These are phyloP conservation scores for Vigna radiata DNA, from an alignment of 306 rosid genomes.

Conservation along the genomic window DNA sequence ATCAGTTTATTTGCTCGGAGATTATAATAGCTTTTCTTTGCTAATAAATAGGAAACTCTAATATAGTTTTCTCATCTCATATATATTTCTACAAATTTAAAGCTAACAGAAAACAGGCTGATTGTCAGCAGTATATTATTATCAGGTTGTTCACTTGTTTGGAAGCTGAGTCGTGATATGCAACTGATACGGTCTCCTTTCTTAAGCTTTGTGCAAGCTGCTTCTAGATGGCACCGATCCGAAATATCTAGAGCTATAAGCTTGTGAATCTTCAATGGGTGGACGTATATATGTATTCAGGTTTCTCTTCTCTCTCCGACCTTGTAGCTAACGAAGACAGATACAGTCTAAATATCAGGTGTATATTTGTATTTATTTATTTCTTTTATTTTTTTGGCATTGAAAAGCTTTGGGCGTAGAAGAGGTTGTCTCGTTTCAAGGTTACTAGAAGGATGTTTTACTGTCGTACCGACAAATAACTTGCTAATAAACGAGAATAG, in stretches of 20 bases:
- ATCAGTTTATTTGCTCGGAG: background rate
- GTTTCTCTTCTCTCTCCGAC: slow-evolving; percentile 24
- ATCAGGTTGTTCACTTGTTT: slow-evolving; percentile 7
- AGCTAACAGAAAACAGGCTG: background rate
- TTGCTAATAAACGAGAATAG: too few species aligned
- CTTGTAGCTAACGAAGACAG: slow-evolving; percentile 9
- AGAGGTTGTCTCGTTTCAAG: slow-evolving; percentile 23
- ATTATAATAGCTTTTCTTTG: background rate
- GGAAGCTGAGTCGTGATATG: too few species aligned
- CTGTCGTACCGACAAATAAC: background rate
- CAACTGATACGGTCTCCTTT: too few species aligned
- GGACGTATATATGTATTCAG: background rate
- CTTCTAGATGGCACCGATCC: slow-evolving; percentile 22
- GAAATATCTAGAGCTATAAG: background rate
- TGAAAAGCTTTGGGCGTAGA: background rate
- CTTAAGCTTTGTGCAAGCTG: background rate
- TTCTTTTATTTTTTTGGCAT: background rate
- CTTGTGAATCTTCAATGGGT: slow-evolving; percentile 16
- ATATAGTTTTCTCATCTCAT: background rate
- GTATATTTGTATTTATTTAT: background rate
- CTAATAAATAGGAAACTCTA: slow-evolving; percentile 3
- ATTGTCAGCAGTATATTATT: background rate
- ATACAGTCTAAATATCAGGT: slow-evolving; percentile 2
- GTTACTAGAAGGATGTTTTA: background rate
- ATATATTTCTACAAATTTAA: background rate